These are phyloP conservation scores for Saururus chinensis DNA, from an alignment of 164 flowering plant genomes.

Conservation along the genomic window DNA sequence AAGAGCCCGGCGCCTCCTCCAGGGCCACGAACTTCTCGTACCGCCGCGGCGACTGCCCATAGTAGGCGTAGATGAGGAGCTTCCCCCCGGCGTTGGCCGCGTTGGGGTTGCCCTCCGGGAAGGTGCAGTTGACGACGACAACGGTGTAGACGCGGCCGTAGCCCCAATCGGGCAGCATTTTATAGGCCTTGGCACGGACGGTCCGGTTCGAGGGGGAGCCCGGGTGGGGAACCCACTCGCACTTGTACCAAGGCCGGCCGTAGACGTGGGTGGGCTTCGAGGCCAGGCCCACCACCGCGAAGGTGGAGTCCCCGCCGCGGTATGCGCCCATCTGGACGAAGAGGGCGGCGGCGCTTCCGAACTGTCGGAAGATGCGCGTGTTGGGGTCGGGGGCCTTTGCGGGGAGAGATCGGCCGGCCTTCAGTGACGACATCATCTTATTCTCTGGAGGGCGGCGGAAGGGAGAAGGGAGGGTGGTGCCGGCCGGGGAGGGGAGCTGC, in stretches of 20 bases:
- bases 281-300: constrained; percentile 55
- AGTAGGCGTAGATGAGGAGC: constrained; percentile 42
- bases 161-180: constrained; percentile 75
- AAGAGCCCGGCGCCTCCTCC: constrained; percentile 36
- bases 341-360: constrained; percentile 49
- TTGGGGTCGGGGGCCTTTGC: constrained; percentile 26
- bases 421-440: too few species aligned
- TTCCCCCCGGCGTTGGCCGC: constrained; percentile 44
- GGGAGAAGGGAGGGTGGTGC: constrained; percentile 16
- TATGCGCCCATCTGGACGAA: constrained; percentile 66
- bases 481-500: constrained; percentile 40
- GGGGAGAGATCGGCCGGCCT: background rate
- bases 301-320: constrained; percentile 51
- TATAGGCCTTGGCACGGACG: constrained; percentile 29
- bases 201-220: constrained; percentile 13
- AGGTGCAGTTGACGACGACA: constrained; percentile 59
- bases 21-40: constrained; percentile 38
- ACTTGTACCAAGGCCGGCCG: constrained; percentile 49
- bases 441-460: constrained; percentile 15
- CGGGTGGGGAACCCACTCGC: constrained; percentile 41
- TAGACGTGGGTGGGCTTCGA: constrained; percentile 66
- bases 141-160: constrained; percentile 65
- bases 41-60: constrained; percentile 21
- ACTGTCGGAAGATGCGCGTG: constrained; percentile 33
- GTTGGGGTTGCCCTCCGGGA: constrained; percentile 30